phyloP scores from a whole-genome alignment of 257 asterid genomes.

The Solanum dulcamara region DNA sequence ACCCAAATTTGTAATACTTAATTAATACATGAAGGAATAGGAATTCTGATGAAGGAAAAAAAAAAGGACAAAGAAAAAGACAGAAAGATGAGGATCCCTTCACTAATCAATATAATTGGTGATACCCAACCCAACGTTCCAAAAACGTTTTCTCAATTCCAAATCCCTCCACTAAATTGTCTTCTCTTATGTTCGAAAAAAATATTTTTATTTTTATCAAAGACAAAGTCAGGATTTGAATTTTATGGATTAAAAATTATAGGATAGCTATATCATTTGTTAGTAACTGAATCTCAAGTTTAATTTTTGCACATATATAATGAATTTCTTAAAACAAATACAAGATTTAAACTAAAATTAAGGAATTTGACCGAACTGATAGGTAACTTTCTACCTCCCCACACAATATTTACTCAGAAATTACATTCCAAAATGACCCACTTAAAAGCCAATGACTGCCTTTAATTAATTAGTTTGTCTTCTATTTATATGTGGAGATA shows the following conservation, averaged over 20 bases:
- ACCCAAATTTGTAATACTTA: not conserved
- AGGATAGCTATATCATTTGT: not conserved
- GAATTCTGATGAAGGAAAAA: constrained; percentile 8
- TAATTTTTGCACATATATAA: too few species aligned
- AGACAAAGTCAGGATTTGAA: not conserved
- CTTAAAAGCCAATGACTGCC: not conserved
- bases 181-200: not conserved
- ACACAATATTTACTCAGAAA: not conserved
- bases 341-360: not conserved
- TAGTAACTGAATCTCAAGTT: not conserved
- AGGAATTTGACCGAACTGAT: too few species aligned
- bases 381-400: too few species aligned
- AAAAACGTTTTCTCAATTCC: constrained; percentile 17
- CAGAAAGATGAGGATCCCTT: constrained; percentile 23
- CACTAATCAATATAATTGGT: constrained; percentile 30
- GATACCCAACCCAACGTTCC: constrained; percentile 20
- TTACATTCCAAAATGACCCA: not conserved
- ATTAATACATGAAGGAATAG: not conserved
- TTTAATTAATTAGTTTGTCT: not conserved
- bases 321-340: not conserved
- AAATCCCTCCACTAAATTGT: constrained; percentile 17
- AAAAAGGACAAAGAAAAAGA: constrained; percentile 30
- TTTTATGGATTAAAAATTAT: not conserved
- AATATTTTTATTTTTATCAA: not conserved
- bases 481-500: not conserved